These are phyloP conservation scores for Lolium perenne DNA, from an alignment of 176 grass and related monocot genomes.

Conservation along the genomic window DNA sequence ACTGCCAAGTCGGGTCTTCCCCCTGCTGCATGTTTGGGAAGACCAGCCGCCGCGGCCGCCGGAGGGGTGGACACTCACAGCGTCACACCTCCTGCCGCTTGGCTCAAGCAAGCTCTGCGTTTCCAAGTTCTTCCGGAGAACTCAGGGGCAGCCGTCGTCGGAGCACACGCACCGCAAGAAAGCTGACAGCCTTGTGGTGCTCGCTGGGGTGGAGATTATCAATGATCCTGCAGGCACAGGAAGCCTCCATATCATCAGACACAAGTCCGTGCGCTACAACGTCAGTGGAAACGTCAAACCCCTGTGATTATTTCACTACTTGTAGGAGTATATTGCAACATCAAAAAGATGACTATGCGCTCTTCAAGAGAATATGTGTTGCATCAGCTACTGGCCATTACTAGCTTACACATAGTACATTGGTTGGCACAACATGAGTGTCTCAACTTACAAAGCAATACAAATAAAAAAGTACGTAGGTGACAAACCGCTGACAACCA, in stretches of 20 bases:
- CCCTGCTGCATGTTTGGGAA: background rate
- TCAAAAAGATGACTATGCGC: too few species aligned
- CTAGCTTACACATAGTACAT: too few species aligned
- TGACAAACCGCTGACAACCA: too few species aligned
- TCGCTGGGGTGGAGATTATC: background rate
- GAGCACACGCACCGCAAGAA: background rate
- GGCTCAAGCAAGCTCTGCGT: conserved; percentile 1
- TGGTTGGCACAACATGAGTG: too few species aligned
- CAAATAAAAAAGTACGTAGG: too few species aligned
- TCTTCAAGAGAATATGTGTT: too few species aligned
- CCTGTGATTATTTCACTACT: too few species aligned
- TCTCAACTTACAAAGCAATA: too few species aligned
- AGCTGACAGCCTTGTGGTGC: background rate
- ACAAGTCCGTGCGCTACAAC: background rate
- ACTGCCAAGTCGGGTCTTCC: background rate
- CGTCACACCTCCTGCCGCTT: background rate
- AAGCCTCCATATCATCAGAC: background rate
- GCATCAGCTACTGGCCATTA: too few species aligned
- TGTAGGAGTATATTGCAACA: too few species aligned
- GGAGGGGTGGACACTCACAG: background rate
- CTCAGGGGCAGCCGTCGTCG: background rate
- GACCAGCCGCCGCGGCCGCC: background rate
- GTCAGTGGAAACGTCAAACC: too few species aligned
- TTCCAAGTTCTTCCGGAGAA: background rate
- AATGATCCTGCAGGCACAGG: background rate